These are phyloP conservation scores for Fusarium transvaalense DNA, from an alignment of 2,329 filamentous ascomycete genomes.

Conservation along the genomic window DNA sequence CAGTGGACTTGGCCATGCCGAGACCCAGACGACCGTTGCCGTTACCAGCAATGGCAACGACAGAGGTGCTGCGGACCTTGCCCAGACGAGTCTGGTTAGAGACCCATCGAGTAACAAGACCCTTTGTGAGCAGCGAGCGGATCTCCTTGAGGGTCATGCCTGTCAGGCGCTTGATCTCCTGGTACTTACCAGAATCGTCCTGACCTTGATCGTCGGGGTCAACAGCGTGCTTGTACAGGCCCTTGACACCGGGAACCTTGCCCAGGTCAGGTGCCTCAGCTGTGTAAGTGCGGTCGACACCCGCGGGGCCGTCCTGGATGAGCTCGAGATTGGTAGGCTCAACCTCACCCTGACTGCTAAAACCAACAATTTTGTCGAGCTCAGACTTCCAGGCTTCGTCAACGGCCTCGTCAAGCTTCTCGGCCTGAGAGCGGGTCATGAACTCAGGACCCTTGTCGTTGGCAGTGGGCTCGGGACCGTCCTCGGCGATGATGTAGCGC, in stretches of 20 bases:
- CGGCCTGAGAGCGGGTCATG: slow-evolving; percentile 53
- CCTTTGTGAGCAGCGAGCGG: slow-evolving; percentile 72
- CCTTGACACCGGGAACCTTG: slow-evolving; percentile 66
- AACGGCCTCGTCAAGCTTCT: slow-evolving; percentile 55
- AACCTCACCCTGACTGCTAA: slow-evolving; percentile 50
- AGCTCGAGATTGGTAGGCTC: slow-evolving; percentile 54
- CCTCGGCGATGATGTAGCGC: slow-evolving; percentile 54
- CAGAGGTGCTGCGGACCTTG: slow-evolving; percentile 84
- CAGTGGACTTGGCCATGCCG: slow-evolving; percentile 89
- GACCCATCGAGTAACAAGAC: slow-evolving; percentile 79
- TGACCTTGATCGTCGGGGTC: slow-evolving; percentile 64
- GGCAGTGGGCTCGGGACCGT: slow-evolving; percentile 45
- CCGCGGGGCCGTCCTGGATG: slow-evolving; percentile 54
- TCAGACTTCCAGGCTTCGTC: slow-evolving; percentile 55
- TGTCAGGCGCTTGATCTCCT: slow-evolving; percentile 66
- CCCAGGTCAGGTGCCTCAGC: slow-evolving; percentile 64
- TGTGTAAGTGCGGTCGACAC: slow-evolving; percentile 54
- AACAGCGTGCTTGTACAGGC: slow-evolving; percentile 61
- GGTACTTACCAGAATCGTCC: slow-evolving; percentile 64
- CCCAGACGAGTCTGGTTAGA: slow-evolving; percentile 96
- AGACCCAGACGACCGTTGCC: slow-evolving; percentile 86
- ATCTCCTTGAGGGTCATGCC: slow-evolving; percentile 67
- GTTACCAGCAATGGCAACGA: slow-evolving; percentile 87
- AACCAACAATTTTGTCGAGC: slow-evolving; percentile 52
- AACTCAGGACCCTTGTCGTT: slow-evolving; percentile 44